A percentile compares a stretch with the other conserved stretches of the same genome.
Conservation (phyloP, 495 filamentous ascomycete species). For the Hypoxylon fragiforme region DNA sequence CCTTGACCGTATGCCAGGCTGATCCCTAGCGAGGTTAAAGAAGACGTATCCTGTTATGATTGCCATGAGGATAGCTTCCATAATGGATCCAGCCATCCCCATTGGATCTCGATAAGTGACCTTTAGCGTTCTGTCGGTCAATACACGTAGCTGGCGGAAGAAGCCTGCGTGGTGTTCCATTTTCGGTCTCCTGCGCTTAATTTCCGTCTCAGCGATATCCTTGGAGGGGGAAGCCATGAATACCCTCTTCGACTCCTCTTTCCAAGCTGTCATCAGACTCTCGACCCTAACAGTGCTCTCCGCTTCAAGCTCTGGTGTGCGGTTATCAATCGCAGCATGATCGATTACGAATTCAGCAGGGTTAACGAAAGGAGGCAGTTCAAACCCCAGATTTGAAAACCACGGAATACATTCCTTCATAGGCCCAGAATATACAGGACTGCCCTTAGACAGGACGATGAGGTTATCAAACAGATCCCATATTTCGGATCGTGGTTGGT, state of each 20-base stretch:
- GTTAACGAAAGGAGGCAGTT: constrained; percentile 68
- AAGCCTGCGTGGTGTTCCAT: constrained; percentile 47
- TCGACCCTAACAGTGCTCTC: constrained; percentile 59
- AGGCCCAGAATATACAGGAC: constrained; percentile 65
- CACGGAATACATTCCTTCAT: constrained; percentile 56
- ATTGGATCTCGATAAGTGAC: constrained; percentile 72
- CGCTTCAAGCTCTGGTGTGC: constrained; percentile 61
- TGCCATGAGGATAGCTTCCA: constrained; percentile 67
- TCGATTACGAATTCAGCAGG: constrained; percentile 76
- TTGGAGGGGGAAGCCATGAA: constrained; percentile 14
- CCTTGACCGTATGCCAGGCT: constrained; percentile 66
- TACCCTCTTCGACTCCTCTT: constrained; percentile 35
- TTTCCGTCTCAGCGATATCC: constrained; percentile 1
- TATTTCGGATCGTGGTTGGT: constrained; percentile 74
- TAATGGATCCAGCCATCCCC: constrained; percentile 65
- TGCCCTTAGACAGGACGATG: constrained; percentile 64
- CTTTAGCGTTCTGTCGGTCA: constrained; percentile 66
- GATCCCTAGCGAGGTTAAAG: constrained; percentile 58
- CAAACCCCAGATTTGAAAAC: constrained; percentile 59
- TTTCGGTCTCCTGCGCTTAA: constrained; percentile 12
- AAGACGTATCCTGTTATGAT: constrained; percentile 75
- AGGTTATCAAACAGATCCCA: constrained; percentile 74
- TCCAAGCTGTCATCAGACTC: constrained; percentile 58
- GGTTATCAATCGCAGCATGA: constrained; percentile 69
- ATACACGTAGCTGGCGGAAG: constrained; percentile 61